A percentile compares a stretch with the other conserved stretches of the same genome.
Conservation (phyloP, 768 basidiomycete genomes). For the Aureoboletus auriporus region DNA sequence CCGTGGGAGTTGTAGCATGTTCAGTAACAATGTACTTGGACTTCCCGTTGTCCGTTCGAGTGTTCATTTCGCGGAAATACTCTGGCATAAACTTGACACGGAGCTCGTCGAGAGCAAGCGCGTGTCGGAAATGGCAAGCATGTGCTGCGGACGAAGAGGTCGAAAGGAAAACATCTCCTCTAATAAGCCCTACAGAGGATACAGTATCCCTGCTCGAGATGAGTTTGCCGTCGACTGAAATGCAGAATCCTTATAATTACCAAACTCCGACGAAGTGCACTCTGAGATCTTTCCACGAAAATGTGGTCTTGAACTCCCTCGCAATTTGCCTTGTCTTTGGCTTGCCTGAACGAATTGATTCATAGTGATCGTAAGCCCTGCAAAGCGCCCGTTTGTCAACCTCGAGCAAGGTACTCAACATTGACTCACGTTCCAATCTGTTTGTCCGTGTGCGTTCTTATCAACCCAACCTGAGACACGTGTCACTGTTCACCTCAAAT, state of each 20-base stretch:
- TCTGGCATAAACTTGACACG: conserved; percentile 55
- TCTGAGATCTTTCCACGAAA: conserved; percentile 38
- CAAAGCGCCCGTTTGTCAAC: not conserved
- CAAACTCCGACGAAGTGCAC: conserved; percentile 54
- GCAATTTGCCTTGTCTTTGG: conserved; percentile 17
- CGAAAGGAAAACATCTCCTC: conserved; percentile 43
- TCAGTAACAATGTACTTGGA: conserved; percentile 7
- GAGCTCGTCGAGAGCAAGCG: conserved; percentile 60
- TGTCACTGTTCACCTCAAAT: not conserved
- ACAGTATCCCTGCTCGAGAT: conserved; percentile 55
- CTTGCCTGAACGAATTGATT: conserved; percentile 14
- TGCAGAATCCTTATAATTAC: conserved; percentile 25
- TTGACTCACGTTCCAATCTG: conserved; percentile 28
- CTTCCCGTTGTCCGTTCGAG: conserved; percentile 9
- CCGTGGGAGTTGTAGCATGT: not conserved
- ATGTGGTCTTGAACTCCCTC: conserved; percentile 41
- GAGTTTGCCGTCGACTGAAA: not conserved
- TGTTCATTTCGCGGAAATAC: conserved; percentile 32
- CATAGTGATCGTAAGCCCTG: conserved; percentile 20
- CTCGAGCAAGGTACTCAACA: not conserved
- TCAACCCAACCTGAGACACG: conserved; percentile 29
- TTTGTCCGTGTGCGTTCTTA: conserved; percentile 27
- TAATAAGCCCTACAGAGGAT: conserved; percentile 55
- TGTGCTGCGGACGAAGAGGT: conserved; percentile 55
- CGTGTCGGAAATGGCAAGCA: conserved; percentile 59